Evolutionary conservation across 169 alveolate species (phyloP).

Genomic region (Plasmodium relictum): DNA sequence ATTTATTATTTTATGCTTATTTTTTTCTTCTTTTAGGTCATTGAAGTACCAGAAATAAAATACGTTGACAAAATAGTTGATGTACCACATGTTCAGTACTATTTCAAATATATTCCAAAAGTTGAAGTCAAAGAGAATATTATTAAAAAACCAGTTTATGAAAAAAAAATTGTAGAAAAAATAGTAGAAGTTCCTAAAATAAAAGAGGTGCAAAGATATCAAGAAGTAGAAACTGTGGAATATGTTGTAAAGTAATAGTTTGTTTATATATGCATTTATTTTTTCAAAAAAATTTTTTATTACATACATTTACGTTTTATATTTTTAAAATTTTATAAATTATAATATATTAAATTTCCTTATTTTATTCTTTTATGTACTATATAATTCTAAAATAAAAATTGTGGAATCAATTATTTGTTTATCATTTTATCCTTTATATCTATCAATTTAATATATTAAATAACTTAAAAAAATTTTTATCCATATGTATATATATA

Average conservation of each 20-base stretch:
- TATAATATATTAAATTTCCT: too few relatives aligned
- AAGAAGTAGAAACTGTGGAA: conserved; percentile 85
- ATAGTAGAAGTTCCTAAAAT: conserved; percentile 86
- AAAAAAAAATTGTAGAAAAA: conserved; percentile 87
- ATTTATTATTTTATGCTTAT: not conserved
- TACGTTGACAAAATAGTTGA: conserved; percentile 88
- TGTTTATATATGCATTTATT: too few relatives aligned
- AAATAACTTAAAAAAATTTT: not conserved
- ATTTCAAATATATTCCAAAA: conserved; percentile 87
- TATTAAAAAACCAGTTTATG: conserved; percentile 84
- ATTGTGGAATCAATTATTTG: not conserved
- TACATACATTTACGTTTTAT: too few relatives aligned
- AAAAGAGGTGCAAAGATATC: conserved; percentile 84
- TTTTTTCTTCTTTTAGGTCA: conserved; percentile 67
- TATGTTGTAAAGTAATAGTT: conserved; percentile 81
- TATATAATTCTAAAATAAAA: not conserved
- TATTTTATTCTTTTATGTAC: not conserved
- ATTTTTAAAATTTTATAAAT: too few relatives aligned
- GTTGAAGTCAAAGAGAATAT: conserved; percentile 88
- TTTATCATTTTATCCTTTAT: not conserved
- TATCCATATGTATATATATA: too few relatives aligned
- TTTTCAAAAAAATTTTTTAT: too few relatives aligned
- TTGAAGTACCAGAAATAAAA: conserved; percentile 89
- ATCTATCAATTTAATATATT: not conserved
- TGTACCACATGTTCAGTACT: conserved; percentile 85